These are phyloP conservation scores for Spatholobus suberectus DNA, from an alignment of 306 rosid species.

Conservation along the genomic window DNA sequence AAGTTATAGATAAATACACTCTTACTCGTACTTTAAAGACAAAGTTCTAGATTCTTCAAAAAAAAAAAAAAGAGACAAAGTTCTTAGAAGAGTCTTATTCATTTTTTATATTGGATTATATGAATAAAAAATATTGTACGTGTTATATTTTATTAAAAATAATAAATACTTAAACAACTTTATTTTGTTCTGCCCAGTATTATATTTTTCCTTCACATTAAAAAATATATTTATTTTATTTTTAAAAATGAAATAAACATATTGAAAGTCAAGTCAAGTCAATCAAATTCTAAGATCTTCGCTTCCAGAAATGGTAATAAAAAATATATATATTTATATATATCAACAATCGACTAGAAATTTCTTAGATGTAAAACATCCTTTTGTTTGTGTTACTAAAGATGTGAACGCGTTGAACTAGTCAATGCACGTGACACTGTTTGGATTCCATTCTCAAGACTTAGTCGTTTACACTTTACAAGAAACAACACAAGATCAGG, in stretches of 20 bases:
- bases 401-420: constrained; percentile 24
- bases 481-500: constrained; percentile 25
- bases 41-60: too few species aligned
- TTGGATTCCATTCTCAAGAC: background rate
- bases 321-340: background rate
- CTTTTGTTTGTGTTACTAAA: background rate
- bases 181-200: background rate
- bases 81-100: background rate
- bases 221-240: background rate
- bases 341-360: background rate
- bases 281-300: background rate
- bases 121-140: background rate
- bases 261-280: background rate
- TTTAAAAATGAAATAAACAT: background rate
- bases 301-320: background rate
- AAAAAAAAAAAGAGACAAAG: too few species aligned
- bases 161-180: background rate
- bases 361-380: constrained; percentile 7
- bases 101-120: background rate
- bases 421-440: constrained; percentile 44
- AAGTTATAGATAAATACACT: background rate
- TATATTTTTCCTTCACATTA: background rate
- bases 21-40: background rate
- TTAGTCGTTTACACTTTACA: background rate
- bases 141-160: background rate